Conservation (phyloP, 1,139 yeast genomes). For the Blastobotrys serpentis region DNA sequence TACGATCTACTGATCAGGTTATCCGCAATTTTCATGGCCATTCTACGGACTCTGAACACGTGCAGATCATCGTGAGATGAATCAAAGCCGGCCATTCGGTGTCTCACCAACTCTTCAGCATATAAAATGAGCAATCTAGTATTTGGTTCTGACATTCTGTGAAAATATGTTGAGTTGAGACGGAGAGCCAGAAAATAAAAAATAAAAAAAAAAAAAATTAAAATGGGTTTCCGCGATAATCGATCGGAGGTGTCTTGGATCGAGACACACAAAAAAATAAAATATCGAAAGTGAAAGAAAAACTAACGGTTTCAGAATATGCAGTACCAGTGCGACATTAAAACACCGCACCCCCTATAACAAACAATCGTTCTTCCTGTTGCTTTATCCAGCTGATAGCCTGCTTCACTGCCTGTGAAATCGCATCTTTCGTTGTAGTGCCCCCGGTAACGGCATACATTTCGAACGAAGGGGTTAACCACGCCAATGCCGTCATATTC, state of each 20-base stretch:
- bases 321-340: slow-evolving; percentile 17
- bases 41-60: slow-evolving; percentile 35
- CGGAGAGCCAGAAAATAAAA: background rate
- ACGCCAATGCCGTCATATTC: slow-evolving; percentile 49
- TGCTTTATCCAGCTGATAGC: slow-evolving; percentile 58
- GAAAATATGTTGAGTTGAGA: background rate
- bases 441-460: slow-evolving; percentile 55
- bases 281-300: background rate
- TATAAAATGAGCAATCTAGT: slow-evolving; percentile 5
- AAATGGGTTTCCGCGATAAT: no score
- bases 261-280: background rate
- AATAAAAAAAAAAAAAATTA: background rate
- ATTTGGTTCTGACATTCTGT: slow-evolving; percentile 1
- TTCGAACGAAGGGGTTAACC: slow-evolving; percentile 59
- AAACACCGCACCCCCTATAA: slow-evolving; percentile 59
- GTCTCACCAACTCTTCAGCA: slow-evolving; percentile 25
- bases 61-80: slow-evolving; percentile 38
- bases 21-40: slow-evolving; percentile 32
- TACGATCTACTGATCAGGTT: slow-evolving; percentile 13
- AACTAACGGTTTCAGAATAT: background rate
- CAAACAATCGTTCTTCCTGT: slow-evolving; percentile 58
- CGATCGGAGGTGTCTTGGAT: background rate
- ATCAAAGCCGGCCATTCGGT: slow-evolving; percentile 34
- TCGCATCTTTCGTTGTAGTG: slow-evolving; percentile 44
- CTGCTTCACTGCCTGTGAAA: slow-evolving; percentile 52